phyloP scores from a whole-genome alignment of 2,329 filamentous ascomycete species.

The Diaporthe nobilis region DNA sequence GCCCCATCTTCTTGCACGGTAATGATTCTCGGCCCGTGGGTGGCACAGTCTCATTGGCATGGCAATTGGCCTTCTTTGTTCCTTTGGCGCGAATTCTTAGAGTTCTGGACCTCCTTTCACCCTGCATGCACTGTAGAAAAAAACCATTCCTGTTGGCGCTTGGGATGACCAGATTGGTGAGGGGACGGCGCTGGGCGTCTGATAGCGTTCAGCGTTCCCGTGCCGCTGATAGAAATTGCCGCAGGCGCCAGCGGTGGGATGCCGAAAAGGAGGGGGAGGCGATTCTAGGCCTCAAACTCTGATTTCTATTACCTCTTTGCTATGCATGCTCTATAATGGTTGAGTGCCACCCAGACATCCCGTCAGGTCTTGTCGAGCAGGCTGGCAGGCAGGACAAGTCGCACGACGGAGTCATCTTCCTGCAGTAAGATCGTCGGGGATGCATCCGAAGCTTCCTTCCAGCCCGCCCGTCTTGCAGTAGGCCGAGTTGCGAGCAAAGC shows the following conservation, averaged over 20 bases:
- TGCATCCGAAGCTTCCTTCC: slow-evolving; percentile 11
- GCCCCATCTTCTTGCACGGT: slow-evolving; percentile 12
- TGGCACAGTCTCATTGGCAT: slow-evolving; percentile 20
- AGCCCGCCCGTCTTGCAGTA: not conserved
- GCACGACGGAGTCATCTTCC: not conserved
- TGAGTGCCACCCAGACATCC: not conserved
- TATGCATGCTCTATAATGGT: slow-evolving; percentile 29
- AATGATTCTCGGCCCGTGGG: slow-evolving; percentile 24
- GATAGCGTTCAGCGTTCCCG: not conserved
- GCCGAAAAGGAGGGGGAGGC: slow-evolving; percentile 23
- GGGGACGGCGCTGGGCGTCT: slow-evolving; percentile 1
- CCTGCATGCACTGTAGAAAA: slow-evolving; percentile 17
- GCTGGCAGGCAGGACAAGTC: not conserved
- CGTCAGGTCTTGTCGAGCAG: too few species aligned
- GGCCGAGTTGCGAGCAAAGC: slow-evolving; percentile 9
- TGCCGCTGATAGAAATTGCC: not conserved
- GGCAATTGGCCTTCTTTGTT: not conserved
- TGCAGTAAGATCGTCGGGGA: slow-evolving; percentile 29
- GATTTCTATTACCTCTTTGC: slow-evolving; percentile 30
- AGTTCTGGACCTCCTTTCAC: slow-evolving; percentile 18
- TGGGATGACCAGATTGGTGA: not conserved
- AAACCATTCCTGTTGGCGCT: not conserved
- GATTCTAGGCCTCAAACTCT: slow-evolving; percentile 21
- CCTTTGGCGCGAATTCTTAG: not conserved
- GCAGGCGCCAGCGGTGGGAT: slow-evolving; percentile 23